Evolutionary conservation across 2,329 filamentous ascomycete genomes (phyloP).

Genomic region (Aspergillus ibericus): DNA sequence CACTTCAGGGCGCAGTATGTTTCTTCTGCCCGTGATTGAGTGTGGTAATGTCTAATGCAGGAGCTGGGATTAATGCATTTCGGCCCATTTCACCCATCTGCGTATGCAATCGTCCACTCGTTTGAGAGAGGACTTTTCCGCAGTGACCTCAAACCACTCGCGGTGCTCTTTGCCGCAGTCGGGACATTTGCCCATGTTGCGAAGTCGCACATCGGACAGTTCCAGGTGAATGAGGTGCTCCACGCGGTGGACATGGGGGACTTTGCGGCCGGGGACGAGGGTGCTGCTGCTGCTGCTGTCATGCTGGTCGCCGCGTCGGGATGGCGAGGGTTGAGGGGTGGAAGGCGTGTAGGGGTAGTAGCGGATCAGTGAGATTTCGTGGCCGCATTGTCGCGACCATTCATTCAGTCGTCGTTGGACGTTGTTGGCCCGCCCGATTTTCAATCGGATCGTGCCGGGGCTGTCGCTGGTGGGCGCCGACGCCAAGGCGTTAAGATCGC

Average conservation of each 20-base stretch:
- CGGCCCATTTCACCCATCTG: conserved; percentile 85
- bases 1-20: no score
- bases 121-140: conserved; percentile 67
- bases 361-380: conserved; percentile 80
- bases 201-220: conserved; percentile 61
- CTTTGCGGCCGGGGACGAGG: conserved; percentile 57
- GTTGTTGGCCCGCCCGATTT: conserved; percentile 71
- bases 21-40: no score
- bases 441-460: conserved; percentile 64
- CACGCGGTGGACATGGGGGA: conserved; percentile 82
- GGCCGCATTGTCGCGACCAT: conserved; percentile 90
- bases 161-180: conserved; percentile 81
- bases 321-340: conserved; percentile 20
- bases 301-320: conserved; percentile 3
- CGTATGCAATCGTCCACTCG: conserved; percentile 71
- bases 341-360: conserved; percentile 75
- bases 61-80: conserved; percentile 36
- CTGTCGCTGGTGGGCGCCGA: conserved; percentile 30
- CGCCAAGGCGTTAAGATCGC: conserved; percentile 33
- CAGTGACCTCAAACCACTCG: conserved; percentile 94
- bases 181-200: conserved; percentile 63
- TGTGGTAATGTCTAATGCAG: background rate
- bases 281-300: background rate
- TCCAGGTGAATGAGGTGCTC: conserved; percentile 91
- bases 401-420: conserved; percentile 89